phyloP scores from a whole-genome alignment of 345 rosid species.

The Physaria fendleri region DNA sequence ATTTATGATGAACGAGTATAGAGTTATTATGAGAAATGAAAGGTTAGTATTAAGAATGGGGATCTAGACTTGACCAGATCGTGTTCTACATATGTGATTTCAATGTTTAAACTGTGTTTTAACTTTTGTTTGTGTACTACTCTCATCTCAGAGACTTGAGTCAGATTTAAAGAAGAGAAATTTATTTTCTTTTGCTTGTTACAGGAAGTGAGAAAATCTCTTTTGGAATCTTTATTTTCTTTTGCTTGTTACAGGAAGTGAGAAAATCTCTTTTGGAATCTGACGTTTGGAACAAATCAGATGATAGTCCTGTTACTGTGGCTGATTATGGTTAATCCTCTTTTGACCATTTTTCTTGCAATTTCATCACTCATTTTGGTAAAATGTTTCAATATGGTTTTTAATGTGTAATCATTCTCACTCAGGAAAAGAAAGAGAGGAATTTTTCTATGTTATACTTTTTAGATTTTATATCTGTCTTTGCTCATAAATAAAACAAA shows the following conservation, averaged over 20 bases:
- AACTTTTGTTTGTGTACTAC: neutral
- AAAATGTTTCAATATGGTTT: neutral
- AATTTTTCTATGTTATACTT: neutral
- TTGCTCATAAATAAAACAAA: neutral
- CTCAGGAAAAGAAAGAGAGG: neutral
- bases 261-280: conserved; percentile 65
- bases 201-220: conserved; percentile 73
- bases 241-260: conserved; percentile 50
- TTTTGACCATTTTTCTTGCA: neutral
- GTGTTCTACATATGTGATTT: neutral
- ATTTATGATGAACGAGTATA: neutral
- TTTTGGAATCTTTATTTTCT: conserved; percentile 40
- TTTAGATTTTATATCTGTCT: neutral
- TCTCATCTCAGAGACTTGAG: neutral
- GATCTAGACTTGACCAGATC: neutral
- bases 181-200: neutral
- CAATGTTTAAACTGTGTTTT: neutral
- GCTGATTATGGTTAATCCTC: conserved; percentile 79
- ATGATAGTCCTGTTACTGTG: conserved; percentile 84
- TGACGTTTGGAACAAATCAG: conserved; percentile 74
- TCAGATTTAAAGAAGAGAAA: conserved; percentile 1
- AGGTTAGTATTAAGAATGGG: too few species aligned
- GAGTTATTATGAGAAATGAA: too few species aligned
- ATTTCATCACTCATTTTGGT: neutral
- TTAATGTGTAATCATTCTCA: neutral